Evolutionary conservation across 331 rosid genomes (phyloP), one percentile per base, ranked within the genome.

Genomic region (Cydonia oblonga): DNA sequence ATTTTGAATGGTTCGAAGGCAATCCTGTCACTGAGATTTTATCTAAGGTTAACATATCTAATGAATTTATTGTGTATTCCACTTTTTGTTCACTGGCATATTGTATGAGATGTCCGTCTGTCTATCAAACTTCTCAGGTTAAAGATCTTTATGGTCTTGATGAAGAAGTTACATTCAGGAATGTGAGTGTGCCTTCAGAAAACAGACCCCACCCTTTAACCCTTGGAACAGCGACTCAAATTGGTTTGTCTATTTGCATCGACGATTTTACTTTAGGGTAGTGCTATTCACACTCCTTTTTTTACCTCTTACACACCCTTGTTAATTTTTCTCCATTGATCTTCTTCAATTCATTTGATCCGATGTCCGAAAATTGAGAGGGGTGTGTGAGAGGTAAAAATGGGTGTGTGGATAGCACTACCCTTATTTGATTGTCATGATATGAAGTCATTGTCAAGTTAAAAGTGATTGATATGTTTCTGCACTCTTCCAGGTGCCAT

Each of bases 1-100:
- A 89, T 75, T 90, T 87, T 83, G 98, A 90, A 84, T 90, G 98
- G 98, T 89, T 90, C 70, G 96, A 84, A 64, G 97, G 98, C 22
- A 73, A 87, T 79, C 88, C 93, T 74, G 20, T 83, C 15, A 73
- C 80, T 66, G 93, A 86, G 68, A 90, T 93, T 78, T 79, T 93
- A 81, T 59, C 81, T 52, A 87, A 90, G 96, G 98, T 90, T 57
- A 76, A 73, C 23, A 57, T 33, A 42, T 73, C 32, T 69, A 72
- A 57, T 61, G 46, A 58, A 64, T 62, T 38, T 61, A 22, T 68
- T 78, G 40, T 19, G 33, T 25, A 75, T 53, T 32, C 42, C 46
- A 68, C 56, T 53, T 51, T 68, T 9, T 4, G 24, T 56, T 54
- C 14, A 12, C 12, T 65, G 29, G 42, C 46, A 42, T 44, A 49